Evolutionary conservation across 2,329 filamentous ascomycete genomes (phyloP).

Genomic region (Xylaria sp.): DNA sequence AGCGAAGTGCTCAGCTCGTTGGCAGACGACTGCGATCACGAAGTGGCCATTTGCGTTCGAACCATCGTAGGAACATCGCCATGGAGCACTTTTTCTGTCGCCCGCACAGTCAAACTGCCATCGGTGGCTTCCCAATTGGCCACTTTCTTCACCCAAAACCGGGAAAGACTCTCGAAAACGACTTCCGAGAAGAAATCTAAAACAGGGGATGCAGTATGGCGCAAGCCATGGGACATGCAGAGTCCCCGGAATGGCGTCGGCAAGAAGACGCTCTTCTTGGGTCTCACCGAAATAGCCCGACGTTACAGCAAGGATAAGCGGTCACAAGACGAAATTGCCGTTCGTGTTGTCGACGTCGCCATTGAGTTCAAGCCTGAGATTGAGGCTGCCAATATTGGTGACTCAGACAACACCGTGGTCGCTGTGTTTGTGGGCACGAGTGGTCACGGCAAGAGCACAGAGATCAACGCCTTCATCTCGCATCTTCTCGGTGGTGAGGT

Average conservation of each 20-base stretch:
- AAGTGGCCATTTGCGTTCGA: neutral
- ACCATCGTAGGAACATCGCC: neutral
- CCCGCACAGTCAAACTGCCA: neutral
- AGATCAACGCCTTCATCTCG: neutral
- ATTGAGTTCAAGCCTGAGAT: neutral
- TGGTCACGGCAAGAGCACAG: neutral
- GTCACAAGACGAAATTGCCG: neutral
- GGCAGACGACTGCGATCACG: neutral
- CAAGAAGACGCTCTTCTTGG: neutral
- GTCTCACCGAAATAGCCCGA: neutral
- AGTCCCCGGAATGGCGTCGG: neutral
- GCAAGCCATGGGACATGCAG: neutral
- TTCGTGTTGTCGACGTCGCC: neutral
- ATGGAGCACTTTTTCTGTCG: neutral
- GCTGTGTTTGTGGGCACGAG: neutral
- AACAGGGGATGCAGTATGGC: neutral
- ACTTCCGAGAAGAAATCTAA: neutral
- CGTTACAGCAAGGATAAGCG: neutral
- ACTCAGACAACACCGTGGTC: neutral
- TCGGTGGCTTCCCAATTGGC: neutral
- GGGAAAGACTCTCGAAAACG: neutral
- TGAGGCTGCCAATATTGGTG: neutral
- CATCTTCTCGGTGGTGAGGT: neutral
- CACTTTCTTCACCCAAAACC: neutral
- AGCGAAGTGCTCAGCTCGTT: neutral